phyloP scores from a whole-genome alignment of 1,284 basidiomycete genomes.

The Ceratobasidium sp. region DNA sequence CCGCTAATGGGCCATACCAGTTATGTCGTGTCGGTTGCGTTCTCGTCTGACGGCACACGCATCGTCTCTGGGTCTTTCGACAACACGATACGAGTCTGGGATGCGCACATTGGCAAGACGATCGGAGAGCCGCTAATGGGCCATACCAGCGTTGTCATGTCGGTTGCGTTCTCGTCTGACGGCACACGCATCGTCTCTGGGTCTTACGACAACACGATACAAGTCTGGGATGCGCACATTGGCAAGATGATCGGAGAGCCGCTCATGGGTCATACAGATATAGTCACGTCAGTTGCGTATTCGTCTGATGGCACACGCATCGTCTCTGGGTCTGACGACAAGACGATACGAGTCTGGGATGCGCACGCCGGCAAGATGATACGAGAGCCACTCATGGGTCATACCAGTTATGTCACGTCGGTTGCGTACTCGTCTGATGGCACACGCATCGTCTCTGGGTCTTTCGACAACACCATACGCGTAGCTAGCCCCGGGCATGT shows the following conservation, averaged over 20 bases:
- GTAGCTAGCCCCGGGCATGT: too few relatives aligned
- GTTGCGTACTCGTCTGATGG: too few relatives aligned
- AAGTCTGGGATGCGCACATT: conserved; percentile 21
- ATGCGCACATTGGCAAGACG: conserved; percentile 56
- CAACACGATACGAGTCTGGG: conserved; percentile 59
- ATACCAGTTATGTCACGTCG: too few relatives aligned
- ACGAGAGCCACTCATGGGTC: too few relatives aligned
- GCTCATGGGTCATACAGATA: conserved; percentile 1
- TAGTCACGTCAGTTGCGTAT: conserved; percentile 17
- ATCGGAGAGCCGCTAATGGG: conserved; percentile 46
- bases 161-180: conserved; percentile 27
- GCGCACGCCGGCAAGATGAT: too few relatives aligned
- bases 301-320: conserved; percentile 12
- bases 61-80: conserved; percentile 58
- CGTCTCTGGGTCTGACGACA: conserved; percentile 26
- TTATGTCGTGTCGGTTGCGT: not conserved
- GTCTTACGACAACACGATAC: conserved; percentile 32
- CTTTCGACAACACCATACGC: too few relatives aligned
- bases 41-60: too few relatives aligned
- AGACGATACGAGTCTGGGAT: too few relatives aligned
- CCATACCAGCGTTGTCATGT: not conserved
- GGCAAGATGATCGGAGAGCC: not conserved
- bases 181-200: conserved; percentile 12
- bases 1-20: conserved; percentile 8
- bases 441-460: too few relatives aligned